Evolutionary conservation across 805 yeast genomes (phyloP).

Genomic region (Clavispora fructus): DNA sequence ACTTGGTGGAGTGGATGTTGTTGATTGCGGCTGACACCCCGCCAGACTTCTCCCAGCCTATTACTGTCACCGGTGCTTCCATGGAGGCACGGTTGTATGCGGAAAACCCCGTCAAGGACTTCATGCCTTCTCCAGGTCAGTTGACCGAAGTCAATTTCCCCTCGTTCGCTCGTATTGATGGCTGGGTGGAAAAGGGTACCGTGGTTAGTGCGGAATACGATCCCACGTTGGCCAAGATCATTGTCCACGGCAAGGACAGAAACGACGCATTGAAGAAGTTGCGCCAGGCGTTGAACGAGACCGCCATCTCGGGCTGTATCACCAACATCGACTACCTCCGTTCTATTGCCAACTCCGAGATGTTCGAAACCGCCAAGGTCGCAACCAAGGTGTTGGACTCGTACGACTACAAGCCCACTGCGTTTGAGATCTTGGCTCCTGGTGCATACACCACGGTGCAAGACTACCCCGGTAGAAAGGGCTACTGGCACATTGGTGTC

Average conservation of each 20-base stretch:
- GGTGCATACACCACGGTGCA: constrained; percentile 97
- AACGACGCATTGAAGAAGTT: constrained; percentile 75
- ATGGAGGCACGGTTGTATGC: constrained; percentile 97
- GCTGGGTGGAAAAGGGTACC: constrained; percentile 91
- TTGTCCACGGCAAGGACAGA: constrained; percentile 89
- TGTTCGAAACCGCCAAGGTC: constrained; percentile 81
- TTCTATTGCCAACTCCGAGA: constrained; percentile 73
- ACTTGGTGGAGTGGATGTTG: constrained; percentile 96
- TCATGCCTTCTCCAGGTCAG: constrained; percentile 95
- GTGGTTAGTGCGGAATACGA: constrained; percentile 88
- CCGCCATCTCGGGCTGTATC: constrained; percentile 81
- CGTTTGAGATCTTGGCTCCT: constrained; percentile 79
- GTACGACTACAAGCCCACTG: constrained; percentile 72
- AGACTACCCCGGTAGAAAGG: constrained; percentile 88
- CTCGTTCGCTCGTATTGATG: constrained; percentile 85
- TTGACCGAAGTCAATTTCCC: constrained; percentile 84
- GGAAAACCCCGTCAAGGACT: constrained; percentile 93
- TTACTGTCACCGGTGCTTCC: constrained; percentile 74
- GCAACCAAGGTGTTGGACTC: constrained; percentile 85
- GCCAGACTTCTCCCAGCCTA: constrained; percentile 62
- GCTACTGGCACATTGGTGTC: constrained; percentile 89
- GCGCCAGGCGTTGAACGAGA: constrained; percentile 77
- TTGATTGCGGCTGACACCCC: constrained; percentile 84
- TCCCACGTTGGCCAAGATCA: constrained; percentile 93
- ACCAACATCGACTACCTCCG: constrained; percentile 88